Percentiles rank a stretch among this genome's conserved stretches.
Conservation (phyloP, 2,329 filamentous ascomycete genomes). For the Epichloe amarillans region DNA sequence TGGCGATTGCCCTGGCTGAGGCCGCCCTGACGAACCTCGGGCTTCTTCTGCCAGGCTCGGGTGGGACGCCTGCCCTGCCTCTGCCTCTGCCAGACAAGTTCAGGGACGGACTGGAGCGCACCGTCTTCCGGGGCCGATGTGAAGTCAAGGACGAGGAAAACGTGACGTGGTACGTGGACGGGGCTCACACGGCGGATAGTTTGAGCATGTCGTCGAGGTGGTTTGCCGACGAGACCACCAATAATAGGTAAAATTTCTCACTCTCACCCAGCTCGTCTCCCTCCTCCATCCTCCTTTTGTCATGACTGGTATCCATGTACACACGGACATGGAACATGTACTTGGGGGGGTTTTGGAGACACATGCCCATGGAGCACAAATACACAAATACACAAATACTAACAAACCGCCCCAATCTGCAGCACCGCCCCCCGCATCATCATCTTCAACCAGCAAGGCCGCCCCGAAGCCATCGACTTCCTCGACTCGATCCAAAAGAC, state of each 20-base stretch:
- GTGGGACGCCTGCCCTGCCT: conserved; percentile 31
- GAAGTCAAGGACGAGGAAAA: conserved; percentile 40
- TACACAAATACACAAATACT: background rate
- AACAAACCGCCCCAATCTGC: background rate
- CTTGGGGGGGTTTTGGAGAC: no score
- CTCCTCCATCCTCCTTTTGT: background rate
- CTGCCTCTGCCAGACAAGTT: conserved; percentile 37
- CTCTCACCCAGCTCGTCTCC: background rate
- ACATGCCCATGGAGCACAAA: background rate
- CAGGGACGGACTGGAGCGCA: conserved; percentile 57
- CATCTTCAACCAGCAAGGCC: conserved; percentile 79
- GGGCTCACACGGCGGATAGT: conserved; percentile 85
- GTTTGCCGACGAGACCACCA: conserved; percentile 49
- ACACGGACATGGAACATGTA: no score
- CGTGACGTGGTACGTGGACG: conserved; percentile 79
- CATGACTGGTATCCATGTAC: background rate
- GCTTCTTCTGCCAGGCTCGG: conserved; percentile 15
- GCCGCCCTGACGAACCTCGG: conserved; percentile 32
- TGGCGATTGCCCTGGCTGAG: conserved; percentile 40
- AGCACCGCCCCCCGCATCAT: conserved; percentile 36
- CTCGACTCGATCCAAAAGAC: conserved; percentile 32
- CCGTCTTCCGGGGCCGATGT: conserved; percentile 70
- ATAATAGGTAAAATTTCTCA: conserved; percentile 16
- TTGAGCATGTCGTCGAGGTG: conserved; percentile 69
- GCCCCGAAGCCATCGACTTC: conserved; percentile 39